phyloP scores from a whole-genome alignment of 768 basidiomycete genomes.

The Tubosaeta sp. region DNA sequence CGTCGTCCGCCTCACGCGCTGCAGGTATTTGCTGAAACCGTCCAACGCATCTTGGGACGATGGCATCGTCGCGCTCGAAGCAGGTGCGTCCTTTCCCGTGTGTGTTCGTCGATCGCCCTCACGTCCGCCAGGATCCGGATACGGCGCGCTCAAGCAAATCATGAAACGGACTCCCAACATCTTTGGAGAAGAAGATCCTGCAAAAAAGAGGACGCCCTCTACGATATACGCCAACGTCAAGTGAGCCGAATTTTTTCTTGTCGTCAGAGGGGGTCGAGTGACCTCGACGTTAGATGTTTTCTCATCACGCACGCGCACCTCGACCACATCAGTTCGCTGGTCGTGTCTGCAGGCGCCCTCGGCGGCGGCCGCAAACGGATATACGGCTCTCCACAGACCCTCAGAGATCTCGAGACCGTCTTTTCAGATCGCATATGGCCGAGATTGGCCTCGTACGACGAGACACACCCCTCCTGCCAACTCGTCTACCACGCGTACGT shows the following conservation, averaged over 20 bases:
- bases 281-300: constrained; percentile 53
- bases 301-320: constrained; percentile 87
- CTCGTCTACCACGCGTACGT: constrained; percentile 65
- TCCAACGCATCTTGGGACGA: constrained; percentile 64
- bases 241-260: constrained; percentile 13
- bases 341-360: constrained; percentile 79
- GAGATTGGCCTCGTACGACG: constrained; percentile 71
- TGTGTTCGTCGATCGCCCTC: neutral
- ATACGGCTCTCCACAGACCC: constrained; percentile 53
- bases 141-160: constrained; percentile 69
- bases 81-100: constrained; percentile 46
- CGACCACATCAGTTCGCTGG: constrained; percentile 82
- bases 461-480: constrained; percentile 53
- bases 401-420: constrained; percentile 64
- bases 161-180: constrained; percentile 52
- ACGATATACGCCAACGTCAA: constrained; percentile 32
- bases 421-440: constrained; percentile 87
- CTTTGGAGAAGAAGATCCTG: constrained; percentile 35
- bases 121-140: constrained; percentile 60
- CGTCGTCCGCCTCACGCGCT: constrained; percentile 10
- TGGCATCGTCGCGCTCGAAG: constrained; percentile 82
- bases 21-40: constrained; percentile 87
- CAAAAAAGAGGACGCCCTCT: constrained; percentile 18
- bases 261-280: neutral
- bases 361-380: constrained; percentile 59